Evolutionary conservation across 2,329 filamentous ascomycete genomes (phyloP).

Genomic region (Rachicladosporium sp.): DNA sequence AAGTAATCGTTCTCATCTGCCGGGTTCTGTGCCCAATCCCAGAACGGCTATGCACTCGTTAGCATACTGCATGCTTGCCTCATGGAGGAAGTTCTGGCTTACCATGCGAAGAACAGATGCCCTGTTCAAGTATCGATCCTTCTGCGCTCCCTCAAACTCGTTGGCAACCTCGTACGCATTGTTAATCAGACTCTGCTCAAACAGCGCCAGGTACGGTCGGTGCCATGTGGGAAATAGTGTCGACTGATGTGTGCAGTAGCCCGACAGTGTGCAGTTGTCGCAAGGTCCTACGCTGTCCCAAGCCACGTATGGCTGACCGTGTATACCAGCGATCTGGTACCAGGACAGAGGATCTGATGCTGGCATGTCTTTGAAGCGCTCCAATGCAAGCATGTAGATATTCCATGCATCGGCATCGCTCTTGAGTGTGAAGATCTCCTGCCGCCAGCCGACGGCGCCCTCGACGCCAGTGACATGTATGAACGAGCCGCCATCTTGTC

Average conservation of each 20-base stretch:
- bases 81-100: constrained; percentile 16
- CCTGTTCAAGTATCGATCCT: constrained; percentile 23
- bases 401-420: constrained; percentile 54
- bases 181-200: constrained; percentile 37
- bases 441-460: constrained; percentile 3
- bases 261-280: constrained; percentile 42
- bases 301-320: constrained; percentile 55
- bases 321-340: constrained; percentile 72
- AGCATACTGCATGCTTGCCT: constrained; percentile 2
- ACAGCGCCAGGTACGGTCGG: constrained; percentile 60
- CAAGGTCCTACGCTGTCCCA: constrained; percentile 43
- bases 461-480: constrained; percentile 19
- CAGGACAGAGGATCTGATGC: constrained; percentile 57
- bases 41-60: constrained; percentile 33
- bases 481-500: neutral
- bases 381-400: constrained; percentile 62
- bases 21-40: constrained; percentile 33
- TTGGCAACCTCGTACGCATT: constrained; percentile 29
- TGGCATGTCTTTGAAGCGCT: constrained; percentile 55
- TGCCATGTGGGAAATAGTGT: constrained; percentile 74
- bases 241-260: constrained; percentile 67
- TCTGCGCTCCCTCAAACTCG: constrained; percentile 25
- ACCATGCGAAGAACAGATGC: constrained; percentile 14
- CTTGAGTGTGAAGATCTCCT: constrained; percentile 7
- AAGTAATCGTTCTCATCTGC: constrained; percentile 9